A percentile compares a stretch with the other conserved stretches of the same genome.
Conservation (phyloP, 2,329 filamentous ascomycete species). For the Podosphaera xanthii region DNA sequence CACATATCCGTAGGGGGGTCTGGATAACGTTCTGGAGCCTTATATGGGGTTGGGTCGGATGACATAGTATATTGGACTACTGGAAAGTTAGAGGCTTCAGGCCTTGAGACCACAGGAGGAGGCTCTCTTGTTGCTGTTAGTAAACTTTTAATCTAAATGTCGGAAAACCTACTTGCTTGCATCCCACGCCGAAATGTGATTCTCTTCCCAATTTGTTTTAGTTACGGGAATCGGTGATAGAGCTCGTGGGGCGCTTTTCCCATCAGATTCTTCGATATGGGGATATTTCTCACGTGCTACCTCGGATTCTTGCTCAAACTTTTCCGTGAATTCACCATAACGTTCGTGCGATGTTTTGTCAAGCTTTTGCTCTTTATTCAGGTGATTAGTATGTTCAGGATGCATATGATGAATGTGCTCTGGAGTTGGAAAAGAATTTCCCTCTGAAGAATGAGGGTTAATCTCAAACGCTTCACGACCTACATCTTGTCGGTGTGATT, state of each 20-base stretch:
- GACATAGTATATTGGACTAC: conserved; percentile 66
- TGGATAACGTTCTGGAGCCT: conserved; percentile 54
- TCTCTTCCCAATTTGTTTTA: neutral
- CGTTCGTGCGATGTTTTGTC: neutral
- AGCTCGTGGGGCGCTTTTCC: conserved; percentile 10
- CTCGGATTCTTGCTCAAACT: neutral
- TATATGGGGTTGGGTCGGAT: conserved; percentile 48
- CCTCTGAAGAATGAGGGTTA: neutral
- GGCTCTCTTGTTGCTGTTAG: conserved; percentile 19
- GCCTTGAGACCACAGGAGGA: conserved; percentile 43
- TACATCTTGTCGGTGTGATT: neutral
- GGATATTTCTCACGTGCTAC: neutral
- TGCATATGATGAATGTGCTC: too few species aligned
- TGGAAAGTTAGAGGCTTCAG: conserved; percentile 72
- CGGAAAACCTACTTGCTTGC: conserved; percentile 23
- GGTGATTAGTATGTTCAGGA: neutral
- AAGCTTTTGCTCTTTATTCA: neutral
- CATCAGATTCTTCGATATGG: conserved; percentile 8
- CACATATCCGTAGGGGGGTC: conserved; percentile 74
- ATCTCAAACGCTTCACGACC: neutral
- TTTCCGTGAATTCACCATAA: neutral
- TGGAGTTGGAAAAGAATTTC: neutral
- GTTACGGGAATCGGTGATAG: neutral
- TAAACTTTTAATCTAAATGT: neutral
- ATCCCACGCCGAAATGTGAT: conserved; percentile 19